Percentiles rank a stretch among this genome's conserved stretches.
These are phyloP conservation scores for Globisporangium apiculatum DNA, from an alignment of 352 stramenopile genomes.

Conservation along the genomic window DNA sequence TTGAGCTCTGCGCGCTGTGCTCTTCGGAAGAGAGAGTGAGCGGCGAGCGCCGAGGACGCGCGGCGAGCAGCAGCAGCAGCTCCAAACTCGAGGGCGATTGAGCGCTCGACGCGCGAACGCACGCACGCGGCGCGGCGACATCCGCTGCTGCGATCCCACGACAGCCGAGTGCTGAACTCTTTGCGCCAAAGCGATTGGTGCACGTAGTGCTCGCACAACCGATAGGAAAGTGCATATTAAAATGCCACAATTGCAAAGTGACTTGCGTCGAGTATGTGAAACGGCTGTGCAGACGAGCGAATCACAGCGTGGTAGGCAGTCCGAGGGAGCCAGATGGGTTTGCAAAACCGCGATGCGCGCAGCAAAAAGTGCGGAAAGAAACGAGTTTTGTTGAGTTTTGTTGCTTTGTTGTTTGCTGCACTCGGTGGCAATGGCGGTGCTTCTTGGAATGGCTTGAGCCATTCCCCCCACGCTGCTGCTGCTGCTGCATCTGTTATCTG, in stretches of 20 bases:
- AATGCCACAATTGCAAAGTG: neutral
- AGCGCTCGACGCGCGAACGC: neutral
- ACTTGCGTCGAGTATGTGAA: neutral
- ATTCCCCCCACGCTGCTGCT: too few relatives aligned
- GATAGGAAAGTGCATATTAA: neutral
- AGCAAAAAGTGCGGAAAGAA: neutral
- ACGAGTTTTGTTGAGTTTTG: neutral
- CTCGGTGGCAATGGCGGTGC: too few relatives aligned
- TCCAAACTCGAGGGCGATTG: too few relatives aligned
- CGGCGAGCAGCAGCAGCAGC: neutral
- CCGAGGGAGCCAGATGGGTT: conserved; percentile 5
- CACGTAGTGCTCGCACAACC: too few relatives aligned
- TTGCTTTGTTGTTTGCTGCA: too few relatives aligned
- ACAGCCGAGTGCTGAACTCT: neutral
- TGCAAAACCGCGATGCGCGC: neutral
- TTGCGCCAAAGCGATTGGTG: neutral
- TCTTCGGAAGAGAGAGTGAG: conserved; percentile 18
- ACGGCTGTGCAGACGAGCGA: neutral
- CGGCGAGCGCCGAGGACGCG: neutral
- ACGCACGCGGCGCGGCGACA: neutral
- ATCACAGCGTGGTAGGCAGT: neutral
- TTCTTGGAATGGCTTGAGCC: too few relatives aligned
- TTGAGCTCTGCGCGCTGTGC: conserved; percentile 12
- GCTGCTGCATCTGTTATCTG: too few relatives aligned
- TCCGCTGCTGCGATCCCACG: neutral